Base-by-base conservation (phyloP, 441 rosid genomes). In the Omphalea diandra region DNA sequence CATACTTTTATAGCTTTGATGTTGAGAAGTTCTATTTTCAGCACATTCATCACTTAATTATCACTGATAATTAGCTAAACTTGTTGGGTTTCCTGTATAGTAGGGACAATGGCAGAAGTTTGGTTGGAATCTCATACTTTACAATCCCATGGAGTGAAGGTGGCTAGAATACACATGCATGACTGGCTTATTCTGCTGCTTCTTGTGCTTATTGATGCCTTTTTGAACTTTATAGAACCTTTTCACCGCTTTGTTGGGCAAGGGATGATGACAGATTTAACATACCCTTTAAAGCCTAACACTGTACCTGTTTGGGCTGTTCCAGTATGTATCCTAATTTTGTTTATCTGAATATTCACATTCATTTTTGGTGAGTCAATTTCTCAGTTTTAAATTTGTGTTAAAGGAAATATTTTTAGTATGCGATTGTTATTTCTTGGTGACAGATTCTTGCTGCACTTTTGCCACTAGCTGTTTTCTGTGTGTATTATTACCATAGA, bases 161-260 rank as follows among this genome's bases (percentile, higher is more conserved):
- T 90, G 29, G 84, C 84, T 9, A 76, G 78, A 76, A 40, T 75
- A 36, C 97, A 88, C 71, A 68, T 71, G 85, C 90, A 90, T 74
- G 97, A 90, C 74, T 90, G 94, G 97, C 70, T 88, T 61, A 90
- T 88, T 76, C 90, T 90, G 46, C 0, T 84, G 17, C 82, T 90
- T 58, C 92, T 90, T 31, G 76, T 73, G 18, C 80, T 77, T 56
- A 82, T 88, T 36, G 92, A 78, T 18, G 43, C 64, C 61, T 61
- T 82, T 75, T 81, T 90, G 71, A 83, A 83, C 54, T 43, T 75
- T 17, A 81, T 88, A 24, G 90, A 88, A 72, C 97, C 94, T 2
- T 90, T 88, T 82, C 87, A 90, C 72, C 93, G 97, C 32, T 90
- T 83, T 66, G 85, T 90, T 40, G 89, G 90, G 55, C 74, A 81